Evolutionary conservation across 495 filamentous ascomycete species (phyloP).

Genomic region (Venustampulla echinocandica): DNA sequence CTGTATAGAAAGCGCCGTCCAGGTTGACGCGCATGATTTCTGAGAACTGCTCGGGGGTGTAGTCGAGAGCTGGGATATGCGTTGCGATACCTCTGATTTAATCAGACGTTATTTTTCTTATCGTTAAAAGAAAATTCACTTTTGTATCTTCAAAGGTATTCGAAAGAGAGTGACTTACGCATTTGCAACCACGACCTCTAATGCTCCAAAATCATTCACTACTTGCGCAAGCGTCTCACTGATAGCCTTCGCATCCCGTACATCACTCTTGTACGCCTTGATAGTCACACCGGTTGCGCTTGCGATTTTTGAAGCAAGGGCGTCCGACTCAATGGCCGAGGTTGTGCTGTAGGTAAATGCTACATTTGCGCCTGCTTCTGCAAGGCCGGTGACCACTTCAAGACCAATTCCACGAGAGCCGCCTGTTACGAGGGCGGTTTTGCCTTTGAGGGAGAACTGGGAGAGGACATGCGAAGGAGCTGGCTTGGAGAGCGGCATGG

Average conservation of each 20-base stretch:
- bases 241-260: conserved; percentile 66
- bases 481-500: neutral
- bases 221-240: neutral
- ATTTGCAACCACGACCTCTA: conserved; percentile 4
- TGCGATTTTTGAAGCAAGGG: conserved; percentile 32
- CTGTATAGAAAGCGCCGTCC: conserved; percentile 2
- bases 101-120: no score
- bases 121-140: no score
- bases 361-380: conserved; percentile 52
- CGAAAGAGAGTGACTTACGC: no score
- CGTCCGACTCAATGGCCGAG: conserved; percentile 38
- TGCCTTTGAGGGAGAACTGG: conserved; percentile 29
- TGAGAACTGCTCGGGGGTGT: neutral
- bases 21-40: conserved; percentile 1
- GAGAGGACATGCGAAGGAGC: neutral
- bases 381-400: conserved; percentile 57
- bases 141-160: no score
- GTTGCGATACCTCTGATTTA: neutral
- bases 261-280: conserved; percentile 76
- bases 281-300: conserved; percentile 50
- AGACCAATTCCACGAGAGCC: conserved; percentile 65
- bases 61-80: neutral
- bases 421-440: conserved; percentile 63
- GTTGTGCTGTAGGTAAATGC: conserved; percentile 57
- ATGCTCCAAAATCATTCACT: neutral